Conservation (phyloP, 306 rosid species). For the Psophocarpus tetragonolobus region DNA sequence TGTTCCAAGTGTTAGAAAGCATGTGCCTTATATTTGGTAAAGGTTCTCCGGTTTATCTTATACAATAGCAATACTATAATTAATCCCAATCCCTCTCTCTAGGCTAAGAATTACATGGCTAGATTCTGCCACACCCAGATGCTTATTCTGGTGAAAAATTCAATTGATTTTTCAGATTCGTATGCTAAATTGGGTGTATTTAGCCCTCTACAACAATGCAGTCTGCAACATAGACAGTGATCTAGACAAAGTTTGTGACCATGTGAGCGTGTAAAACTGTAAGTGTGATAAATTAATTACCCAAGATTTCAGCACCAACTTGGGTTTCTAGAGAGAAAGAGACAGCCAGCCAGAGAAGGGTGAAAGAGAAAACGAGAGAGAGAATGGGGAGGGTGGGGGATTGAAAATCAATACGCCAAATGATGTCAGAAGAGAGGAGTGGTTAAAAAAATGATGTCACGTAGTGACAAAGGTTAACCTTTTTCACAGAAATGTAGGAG, state of each 20-base stretch:
- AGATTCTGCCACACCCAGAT: slow-evolving; percentile 14
- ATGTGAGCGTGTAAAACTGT: slow-evolving; percentile 24
- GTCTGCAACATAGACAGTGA: slow-evolving; percentile 3
- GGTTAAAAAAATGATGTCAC: slow-evolving; percentile 70
- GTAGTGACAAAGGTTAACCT: slow-evolving; percentile 78
- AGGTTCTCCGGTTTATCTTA: slow-evolving; percentile 24
- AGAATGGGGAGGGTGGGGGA: slow-evolving; percentile 31
- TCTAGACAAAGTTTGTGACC: background rate
- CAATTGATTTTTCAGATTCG: background rate
- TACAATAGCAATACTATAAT: background rate
- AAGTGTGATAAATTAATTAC: slow-evolving; percentile 29
- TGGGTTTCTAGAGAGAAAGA: slow-evolving; percentile 45
- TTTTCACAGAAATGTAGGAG: slow-evolving; percentile 99
- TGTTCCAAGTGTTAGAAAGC: slow-evolving; percentile 21
- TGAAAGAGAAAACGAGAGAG: slow-evolving; percentile 25
- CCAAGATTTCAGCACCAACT: slow-evolving; percentile 51
- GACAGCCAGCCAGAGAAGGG: slow-evolving; percentile 28
- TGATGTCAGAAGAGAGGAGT: slow-evolving; percentile 52
- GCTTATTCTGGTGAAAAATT: slow-evolving; percentile 21
- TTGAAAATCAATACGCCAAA: slow-evolving; percentile 26
- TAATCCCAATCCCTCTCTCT: background rate
- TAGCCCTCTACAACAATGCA: slow-evolving; percentile 14
- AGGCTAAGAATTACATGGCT: background rate
- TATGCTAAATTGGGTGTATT: slow-evolving; percentile 18
- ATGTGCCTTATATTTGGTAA: slow-evolving; percentile 39